Evolutionary conservation across 2,329 filamentous ascomycete species (phyloP).

Genomic region (Beauveria pseudobassiana): DNA sequence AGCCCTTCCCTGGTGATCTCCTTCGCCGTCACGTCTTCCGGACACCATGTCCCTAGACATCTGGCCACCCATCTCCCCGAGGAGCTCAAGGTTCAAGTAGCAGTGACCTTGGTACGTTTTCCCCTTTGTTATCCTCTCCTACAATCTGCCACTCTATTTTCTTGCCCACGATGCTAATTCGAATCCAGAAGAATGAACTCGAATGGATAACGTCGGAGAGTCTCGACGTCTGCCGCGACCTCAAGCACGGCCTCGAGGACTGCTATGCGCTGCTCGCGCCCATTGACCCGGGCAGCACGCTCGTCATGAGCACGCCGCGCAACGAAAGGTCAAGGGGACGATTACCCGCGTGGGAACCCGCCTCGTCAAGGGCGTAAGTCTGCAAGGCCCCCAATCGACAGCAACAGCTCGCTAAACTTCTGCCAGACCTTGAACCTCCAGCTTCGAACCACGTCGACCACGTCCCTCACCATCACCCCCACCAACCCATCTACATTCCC

Average conservation of each 20-base stretch:
- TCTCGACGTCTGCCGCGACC: slow-evolving; percentile 37
- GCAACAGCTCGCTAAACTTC: background rate
- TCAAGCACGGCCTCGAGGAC: slow-evolving; percentile 69
- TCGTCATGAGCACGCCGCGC: slow-evolving; percentile 79
- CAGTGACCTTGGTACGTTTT: slow-evolving; percentile 41
- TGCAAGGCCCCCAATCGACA: background rate
- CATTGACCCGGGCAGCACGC: slow-evolving; percentile 75
- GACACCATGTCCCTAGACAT: slow-evolving; percentile 47
- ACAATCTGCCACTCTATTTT: background rate
- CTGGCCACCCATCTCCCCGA: slow-evolving; percentile 47
- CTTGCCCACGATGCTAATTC: slow-evolving; percentile 22
- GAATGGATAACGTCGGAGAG: slow-evolving; percentile 48
- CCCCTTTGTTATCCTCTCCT: background rate
- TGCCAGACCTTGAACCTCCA: slow-evolving; percentile 66
- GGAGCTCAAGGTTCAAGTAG: slow-evolving; percentile 42
- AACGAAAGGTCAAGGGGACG: slow-evolving; percentile 89
- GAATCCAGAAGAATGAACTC: slow-evolving; percentile 41
- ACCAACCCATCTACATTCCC: slow-evolving; percentile 50
- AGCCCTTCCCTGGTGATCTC: background rate
- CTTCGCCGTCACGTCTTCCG: background rate
- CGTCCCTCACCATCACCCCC: slow-evolving; percentile 41
- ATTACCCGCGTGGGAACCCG: slow-evolving; percentile 85
- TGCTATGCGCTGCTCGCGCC: slow-evolving; percentile 83
- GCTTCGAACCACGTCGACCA: slow-evolving; percentile 56
- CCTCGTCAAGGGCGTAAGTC: slow-evolving; percentile 78